These are phyloP conservation scores for Bruguiera gymnorhiza DNA, from an alignment of 345 rosid genomes.

Conservation along the genomic window DNA sequence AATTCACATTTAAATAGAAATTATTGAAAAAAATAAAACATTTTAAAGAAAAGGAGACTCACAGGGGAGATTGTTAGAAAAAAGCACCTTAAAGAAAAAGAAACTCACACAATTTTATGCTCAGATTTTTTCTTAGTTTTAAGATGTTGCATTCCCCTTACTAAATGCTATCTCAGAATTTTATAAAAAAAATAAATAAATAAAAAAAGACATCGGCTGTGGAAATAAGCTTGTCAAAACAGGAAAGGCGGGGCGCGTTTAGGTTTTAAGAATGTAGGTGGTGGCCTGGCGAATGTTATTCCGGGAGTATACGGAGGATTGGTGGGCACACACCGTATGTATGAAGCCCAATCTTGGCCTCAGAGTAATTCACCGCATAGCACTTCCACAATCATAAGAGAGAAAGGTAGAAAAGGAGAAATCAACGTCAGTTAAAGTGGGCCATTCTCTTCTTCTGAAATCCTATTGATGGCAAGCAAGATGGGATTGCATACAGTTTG, in stretches of 20 bases:
- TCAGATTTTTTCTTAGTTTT: too few species aligned
- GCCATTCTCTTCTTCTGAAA: not conserved
- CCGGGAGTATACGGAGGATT: not conserved
- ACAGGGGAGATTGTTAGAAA: too few species aligned
- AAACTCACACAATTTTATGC: too few species aligned
- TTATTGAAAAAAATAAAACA: too few species aligned
- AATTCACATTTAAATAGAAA: too few species aligned
- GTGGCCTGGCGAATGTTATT: constrained; percentile 13
- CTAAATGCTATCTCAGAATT: too few species aligned
- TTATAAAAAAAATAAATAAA: too few species aligned
- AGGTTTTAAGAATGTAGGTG: constrained; percentile 8
- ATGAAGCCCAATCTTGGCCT: not conserved
- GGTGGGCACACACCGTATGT: not conserved
- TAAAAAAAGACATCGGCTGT: too few species aligned
- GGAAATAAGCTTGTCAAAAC: not conserved
- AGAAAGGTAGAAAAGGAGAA: not conserved
- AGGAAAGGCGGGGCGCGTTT: not conserved
- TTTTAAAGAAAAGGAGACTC: too few species aligned
- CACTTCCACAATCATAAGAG: not conserved
- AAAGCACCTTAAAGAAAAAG: too few species aligned
- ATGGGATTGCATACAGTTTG: not conserved
- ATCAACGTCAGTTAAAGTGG: constrained; percentile 7
- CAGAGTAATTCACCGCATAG: not conserved
- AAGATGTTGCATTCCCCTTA: too few species aligned
- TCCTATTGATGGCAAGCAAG: constrained; percentile 10